Evolutionary conservation across 2,329 filamentous ascomycete species (phyloP), one percentile per base, ranked within the genome.

Genomic region (Hypoxylon sp.): DNA sequence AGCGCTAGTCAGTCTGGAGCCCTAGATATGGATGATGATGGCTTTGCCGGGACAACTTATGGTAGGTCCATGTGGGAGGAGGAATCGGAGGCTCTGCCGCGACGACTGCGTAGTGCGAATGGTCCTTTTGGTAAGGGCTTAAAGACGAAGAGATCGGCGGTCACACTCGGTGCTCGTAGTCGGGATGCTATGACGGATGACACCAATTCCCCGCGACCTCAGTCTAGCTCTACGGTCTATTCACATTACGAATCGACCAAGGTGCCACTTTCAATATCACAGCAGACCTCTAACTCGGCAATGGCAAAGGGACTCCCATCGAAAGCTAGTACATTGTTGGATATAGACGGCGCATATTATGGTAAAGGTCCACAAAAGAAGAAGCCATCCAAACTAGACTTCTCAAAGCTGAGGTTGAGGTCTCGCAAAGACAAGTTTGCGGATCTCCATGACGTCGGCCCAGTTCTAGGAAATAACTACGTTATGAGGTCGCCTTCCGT

Each of bases 161-260:
- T 68, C 50, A 75, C 71, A 10, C 66, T 75, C 38, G 70, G 74
- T 17, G 70, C 68, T 51, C 74, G 67, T 30, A 74, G 71, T 45
- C 67, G 73, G 17, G 76, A 79, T 55, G 63, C 60, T 23, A 71
- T 75, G 49, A 82, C 82, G 6, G 82, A 85, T 50, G 79, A 80
- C 21, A 82, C 82, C 2, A 83, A 79, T 60, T 67, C 86, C 36
- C 80, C 82, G 43, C 83, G 86, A 52, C 83, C 82, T 32, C 80
- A 82, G 49, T 89, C 87, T 1, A 83, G 80, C 38, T 87, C 86
- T 3, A 88, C 86, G n/a, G 82, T 88, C 64, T 80, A 80, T 32
- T 86, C 86, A 0, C 86, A 84, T 76, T 89, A 89, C 75, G 86
- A 89, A 76, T 85, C 85, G 73, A 75, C 83, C 4, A 87, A 86